A percentile compares a stretch with the other conserved stretches of the same genome.
phyloP scores from a whole-genome alignment of 768 basidiomycete genomes.

The Rickenella mellea region DNA sequence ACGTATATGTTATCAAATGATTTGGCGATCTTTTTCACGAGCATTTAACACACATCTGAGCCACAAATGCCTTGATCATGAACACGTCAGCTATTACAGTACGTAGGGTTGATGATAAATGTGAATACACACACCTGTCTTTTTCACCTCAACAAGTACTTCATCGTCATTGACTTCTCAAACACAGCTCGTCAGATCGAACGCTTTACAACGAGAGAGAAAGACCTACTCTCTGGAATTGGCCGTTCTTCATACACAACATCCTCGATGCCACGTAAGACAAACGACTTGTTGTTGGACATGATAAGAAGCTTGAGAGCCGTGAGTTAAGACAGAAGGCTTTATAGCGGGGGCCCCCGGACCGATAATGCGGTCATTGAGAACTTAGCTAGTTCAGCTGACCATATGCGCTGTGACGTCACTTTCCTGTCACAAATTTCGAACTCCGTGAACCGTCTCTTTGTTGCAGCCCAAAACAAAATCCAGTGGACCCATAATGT shows the following conservation, averaged over 20 bases:
- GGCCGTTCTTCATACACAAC: slow-evolving; percentile 65
- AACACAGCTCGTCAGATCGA: neutral
- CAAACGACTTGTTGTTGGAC: slow-evolving; percentile 73
- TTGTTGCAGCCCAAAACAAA: too few species aligned
- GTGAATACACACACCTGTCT: slow-evolving; percentile 56
- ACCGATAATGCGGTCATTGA: too few species aligned
- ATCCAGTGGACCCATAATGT: too few species aligned
- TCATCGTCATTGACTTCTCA: slow-evolving; percentile 52
- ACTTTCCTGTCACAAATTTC: too few species aligned
- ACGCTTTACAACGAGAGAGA: neutral
- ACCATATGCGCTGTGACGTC: too few species aligned
- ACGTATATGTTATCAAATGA: slow-evolving; percentile 4
- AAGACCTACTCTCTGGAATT: slow-evolving; percentile 55
- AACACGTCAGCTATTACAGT: slow-evolving; percentile 4
- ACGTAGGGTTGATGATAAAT: neutral
- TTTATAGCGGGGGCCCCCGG: too few species aligned
- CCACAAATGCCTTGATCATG: slow-evolving; percentile 70
- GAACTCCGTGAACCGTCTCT: too few species aligned
- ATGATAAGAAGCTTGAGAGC: too few species aligned
- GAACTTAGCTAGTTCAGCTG: too few species aligned
- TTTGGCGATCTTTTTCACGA: slow-evolving; percentile 6
- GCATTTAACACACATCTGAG: slow-evolving; percentile 53
- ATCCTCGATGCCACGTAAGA: slow-evolving; percentile 59
- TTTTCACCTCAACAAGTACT: slow-evolving; percentile 84
- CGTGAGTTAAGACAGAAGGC: too few species aligned